Conservation (phyloP, 2,329 filamentous ascomycete species). For the Escovopsis sp. region DNA sequence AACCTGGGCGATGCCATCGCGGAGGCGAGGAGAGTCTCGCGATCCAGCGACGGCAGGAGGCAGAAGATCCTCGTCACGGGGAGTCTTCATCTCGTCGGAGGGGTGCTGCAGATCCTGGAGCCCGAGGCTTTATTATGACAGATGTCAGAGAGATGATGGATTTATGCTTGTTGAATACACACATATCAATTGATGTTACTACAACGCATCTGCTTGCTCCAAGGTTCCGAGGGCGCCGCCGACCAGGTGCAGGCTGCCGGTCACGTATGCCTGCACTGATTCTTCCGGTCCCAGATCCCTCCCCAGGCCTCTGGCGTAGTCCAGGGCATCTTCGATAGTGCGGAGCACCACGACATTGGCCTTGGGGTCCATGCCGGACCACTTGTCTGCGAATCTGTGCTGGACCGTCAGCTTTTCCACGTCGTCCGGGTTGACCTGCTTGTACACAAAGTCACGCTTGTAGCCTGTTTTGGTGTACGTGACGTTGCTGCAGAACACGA, state of each 20-base stretch:
- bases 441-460: slow-evolving; percentile 43
- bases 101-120: slow-evolving; percentile 57
- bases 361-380: slow-evolving; percentile 30
- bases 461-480: slow-evolving; percentile 36
- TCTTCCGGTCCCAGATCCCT: slow-evolving; percentile 14
- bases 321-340: slow-evolving; percentile 41
- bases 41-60: slow-evolving; percentile 20
- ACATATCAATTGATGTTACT: neutral
- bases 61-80: slow-evolving; percentile 62
- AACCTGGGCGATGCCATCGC: slow-evolving; percentile 59
- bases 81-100: slow-evolving; percentile 72
- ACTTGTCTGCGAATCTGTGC: slow-evolving; percentile 36
- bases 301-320: slow-evolving; percentile 21
- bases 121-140: slow-evolving; percentile 23
- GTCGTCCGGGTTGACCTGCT: slow-evolving; percentile 35
- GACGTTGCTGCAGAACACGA: slow-evolving; percentile 71
- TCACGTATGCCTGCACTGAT: slow-evolving; percentile 36
- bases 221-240: slow-evolving; percentile 38
- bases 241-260: slow-evolving; percentile 49
- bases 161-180: neutral
- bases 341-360: slow-evolving; percentile 32
- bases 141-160: neutral
- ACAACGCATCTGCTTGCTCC: slow-evolving; percentile 31
- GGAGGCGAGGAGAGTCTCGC: slow-evolving; percentile 30
- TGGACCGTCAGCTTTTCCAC: slow-evolving; percentile 38